Percentiles rank a stretch among this genome's conserved stretches.
These are phyloP conservation scores for Vigna mungo DNA, from an alignment of 306 rosid genomes.

Conservation along the genomic window DNA sequence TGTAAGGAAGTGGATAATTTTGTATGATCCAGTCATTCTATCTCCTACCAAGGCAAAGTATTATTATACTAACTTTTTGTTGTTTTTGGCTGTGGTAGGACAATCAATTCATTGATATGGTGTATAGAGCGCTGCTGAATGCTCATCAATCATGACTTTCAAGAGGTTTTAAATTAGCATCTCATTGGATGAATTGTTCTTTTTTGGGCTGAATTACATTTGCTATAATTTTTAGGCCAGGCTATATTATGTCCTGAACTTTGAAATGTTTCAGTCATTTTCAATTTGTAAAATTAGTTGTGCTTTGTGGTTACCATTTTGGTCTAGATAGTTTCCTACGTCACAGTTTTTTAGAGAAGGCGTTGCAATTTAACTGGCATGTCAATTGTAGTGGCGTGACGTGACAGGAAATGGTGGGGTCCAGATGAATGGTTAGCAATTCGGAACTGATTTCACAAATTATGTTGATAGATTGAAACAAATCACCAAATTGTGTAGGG, in stretches of 20 bases:
- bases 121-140: conserved; percentile 57
- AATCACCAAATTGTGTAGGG: conserved; percentile 37
- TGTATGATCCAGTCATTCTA: conserved; percentile 5
- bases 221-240: conserved; percentile 45
- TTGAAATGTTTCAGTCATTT: conserved; percentile 43
- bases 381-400: conserved; percentile 36
- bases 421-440: conserved; percentile 34
- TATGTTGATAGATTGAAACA: conserved; percentile 40
- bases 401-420: conserved; percentile 45
- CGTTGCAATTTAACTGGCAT: conserved; percentile 36
- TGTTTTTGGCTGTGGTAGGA: conserved; percentile 47
- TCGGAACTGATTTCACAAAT: conserved; percentile 42
- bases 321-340: conserved; percentile 46
- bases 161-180: conserved; percentile 39
- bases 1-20: not conserved
- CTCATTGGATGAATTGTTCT: conserved; percentile 41
- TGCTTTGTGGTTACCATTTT: conserved; percentile 47
- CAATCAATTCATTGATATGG: conserved; percentile 69
- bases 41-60: not conserved
- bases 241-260: conserved; percentile 47
- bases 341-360: conserved; percentile 24
- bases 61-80: not conserved
- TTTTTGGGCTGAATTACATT: conserved; percentile 45
- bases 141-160: conserved; percentile 57
- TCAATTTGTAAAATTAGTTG: conserved; percentile 44